phyloP scores from a whole-genome alignment of 257 asterid genomes.

The Nicotiana attenuata region DNA sequence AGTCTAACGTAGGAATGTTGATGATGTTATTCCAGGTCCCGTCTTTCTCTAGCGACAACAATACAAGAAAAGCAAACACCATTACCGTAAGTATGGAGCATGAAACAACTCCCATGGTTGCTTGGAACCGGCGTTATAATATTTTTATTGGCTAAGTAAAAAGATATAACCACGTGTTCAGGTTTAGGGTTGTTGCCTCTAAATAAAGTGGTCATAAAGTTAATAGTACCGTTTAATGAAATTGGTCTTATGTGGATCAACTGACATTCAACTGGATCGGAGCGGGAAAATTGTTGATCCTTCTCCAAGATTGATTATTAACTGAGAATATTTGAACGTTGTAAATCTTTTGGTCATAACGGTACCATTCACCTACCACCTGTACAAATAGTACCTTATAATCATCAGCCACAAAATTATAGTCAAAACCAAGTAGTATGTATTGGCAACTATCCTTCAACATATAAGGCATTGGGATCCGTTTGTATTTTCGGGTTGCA shows the following conservation, averaged over 20 bases:
- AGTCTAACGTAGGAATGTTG: background rate
- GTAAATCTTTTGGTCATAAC: no score
- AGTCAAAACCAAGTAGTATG: background rate
- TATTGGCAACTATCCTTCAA: accelerated
- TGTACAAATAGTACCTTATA: background rate
- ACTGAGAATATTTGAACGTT: background rate
- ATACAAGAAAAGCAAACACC: no score
- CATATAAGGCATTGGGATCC: background rate
- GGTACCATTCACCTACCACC: no score
- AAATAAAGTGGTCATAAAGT: background rate
- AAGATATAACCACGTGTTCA: background rate
- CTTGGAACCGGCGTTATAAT: background rate
- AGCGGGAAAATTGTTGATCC: background rate
- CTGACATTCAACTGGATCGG: no score
- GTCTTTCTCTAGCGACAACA: background rate
- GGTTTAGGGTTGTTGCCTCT: no score
- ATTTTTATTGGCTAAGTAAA: background rate
- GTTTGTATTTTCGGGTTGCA: background rate
- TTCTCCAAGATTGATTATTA: background rate
- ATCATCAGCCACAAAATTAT: background rate
- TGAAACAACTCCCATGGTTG: background rate
- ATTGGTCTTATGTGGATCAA: no score
- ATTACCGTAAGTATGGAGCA: no score
- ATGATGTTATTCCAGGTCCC: background rate
- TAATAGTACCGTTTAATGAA: background rate